Percentiles rank a stretch among this genome's conserved stretches.
Evolutionary conservation across 1,284 basidiomycete genomes (phyloP).

Genomic region (Puccinia horiana): DNA sequence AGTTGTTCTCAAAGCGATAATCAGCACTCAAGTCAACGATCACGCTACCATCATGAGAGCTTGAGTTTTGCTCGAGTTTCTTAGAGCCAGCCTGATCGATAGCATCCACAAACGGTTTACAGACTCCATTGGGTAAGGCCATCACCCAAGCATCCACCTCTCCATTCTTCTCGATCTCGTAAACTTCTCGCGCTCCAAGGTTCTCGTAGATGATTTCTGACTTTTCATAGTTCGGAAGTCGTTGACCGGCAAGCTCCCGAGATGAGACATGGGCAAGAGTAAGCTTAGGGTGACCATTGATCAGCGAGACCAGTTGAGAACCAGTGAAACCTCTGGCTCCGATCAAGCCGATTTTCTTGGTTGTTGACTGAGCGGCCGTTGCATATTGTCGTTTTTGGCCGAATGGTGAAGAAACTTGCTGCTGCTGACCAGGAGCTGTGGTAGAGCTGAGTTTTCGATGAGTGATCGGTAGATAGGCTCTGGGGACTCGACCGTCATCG

Average conservation of each 20-base stretch:
- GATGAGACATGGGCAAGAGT: slow-evolving; percentile 92
- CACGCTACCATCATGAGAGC: slow-evolving; percentile 66
- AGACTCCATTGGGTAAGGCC: slow-evolving; percentile 94
- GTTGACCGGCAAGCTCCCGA: slow-evolving; percentile 82
- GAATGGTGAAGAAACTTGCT: slow-evolving; percentile 61
- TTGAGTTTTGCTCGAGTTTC: slow-evolving; percentile 52
- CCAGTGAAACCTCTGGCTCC: slow-evolving; percentile 96
- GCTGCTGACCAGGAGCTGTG: slow-evolving; percentile 61
- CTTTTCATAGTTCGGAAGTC: slow-evolving; percentile 81
- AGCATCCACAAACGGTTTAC: slow-evolving; percentile 96
- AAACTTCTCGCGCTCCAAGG: slow-evolving; percentile 73
- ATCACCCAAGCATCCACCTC: slow-evolving; percentile 96
- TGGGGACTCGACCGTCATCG: slow-evolving; percentile 77
- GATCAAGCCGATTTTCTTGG: slow-evolving; percentile 89
- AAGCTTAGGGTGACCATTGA: slow-evolving; percentile 82
- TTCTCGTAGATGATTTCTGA: slow-evolving; percentile 74
- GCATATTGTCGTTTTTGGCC: slow-evolving; percentile 65
- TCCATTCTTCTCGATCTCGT: slow-evolving; percentile 79
- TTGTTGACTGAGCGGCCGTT: slow-evolving; percentile 57
- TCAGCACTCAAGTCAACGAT: slow-evolving; percentile 93
- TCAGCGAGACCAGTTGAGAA: slow-evolving; percentile 80
- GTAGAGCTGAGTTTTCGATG: slow-evolving; percentile 69
- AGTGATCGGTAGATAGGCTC: slow-evolving; percentile 86
- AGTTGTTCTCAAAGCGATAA: slow-evolving; percentile 87
- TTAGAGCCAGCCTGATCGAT: slow-evolving; percentile 71